These are phyloP conservation scores for Darksidea phi DNA, from an alignment of 495 filamentous ascomycete species.

Conservation along the genomic window DNA sequence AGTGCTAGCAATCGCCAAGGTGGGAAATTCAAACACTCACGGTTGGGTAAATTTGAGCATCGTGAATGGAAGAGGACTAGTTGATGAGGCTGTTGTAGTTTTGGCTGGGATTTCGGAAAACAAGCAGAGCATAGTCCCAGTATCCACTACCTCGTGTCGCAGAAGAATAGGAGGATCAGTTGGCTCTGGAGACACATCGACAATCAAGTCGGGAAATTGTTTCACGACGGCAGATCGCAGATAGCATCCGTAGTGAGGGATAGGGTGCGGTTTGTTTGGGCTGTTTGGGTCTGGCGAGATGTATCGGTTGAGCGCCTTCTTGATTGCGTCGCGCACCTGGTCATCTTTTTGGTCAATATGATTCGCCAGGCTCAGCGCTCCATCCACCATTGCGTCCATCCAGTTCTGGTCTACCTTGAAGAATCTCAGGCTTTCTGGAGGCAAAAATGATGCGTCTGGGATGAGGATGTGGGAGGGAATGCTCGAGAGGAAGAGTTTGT, in stretches of 20 bases:
- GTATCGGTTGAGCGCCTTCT: constrained; percentile 4
- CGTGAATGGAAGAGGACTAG: too few relatives aligned
- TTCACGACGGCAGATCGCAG: background rate
- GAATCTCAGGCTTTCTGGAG: constrained; percentile 43
- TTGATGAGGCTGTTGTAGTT: too few relatives aligned
- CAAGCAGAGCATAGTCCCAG: background rate
- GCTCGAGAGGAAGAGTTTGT: constrained; percentile 1
- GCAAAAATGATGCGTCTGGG: constrained; percentile 42
- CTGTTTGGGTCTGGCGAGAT: background rate
- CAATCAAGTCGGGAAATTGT: constrained; percentile 6
- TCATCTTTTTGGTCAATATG: constrained; percentile 38
- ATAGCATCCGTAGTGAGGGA: constrained; percentile 19
- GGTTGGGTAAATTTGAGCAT: too few relatives aligned
- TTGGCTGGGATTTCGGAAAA: background rate
- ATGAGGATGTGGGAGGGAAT: constrained; percentile 17
- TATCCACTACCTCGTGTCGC: background rate
- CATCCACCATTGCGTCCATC: constrained; percentile 50
- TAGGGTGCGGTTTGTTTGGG: background rate
- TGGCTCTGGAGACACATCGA: background rate
- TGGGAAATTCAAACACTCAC: too few relatives aligned
- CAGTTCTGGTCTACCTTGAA: constrained; percentile 51
- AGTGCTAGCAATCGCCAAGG: too few relatives aligned
- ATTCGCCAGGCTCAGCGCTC: constrained; percentile 49
- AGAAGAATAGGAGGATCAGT: background rate
- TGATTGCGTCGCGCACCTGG: background rate